Conservation (phyloP, 768 basidiomycete species). For the Amanita inopinata region DNA sequence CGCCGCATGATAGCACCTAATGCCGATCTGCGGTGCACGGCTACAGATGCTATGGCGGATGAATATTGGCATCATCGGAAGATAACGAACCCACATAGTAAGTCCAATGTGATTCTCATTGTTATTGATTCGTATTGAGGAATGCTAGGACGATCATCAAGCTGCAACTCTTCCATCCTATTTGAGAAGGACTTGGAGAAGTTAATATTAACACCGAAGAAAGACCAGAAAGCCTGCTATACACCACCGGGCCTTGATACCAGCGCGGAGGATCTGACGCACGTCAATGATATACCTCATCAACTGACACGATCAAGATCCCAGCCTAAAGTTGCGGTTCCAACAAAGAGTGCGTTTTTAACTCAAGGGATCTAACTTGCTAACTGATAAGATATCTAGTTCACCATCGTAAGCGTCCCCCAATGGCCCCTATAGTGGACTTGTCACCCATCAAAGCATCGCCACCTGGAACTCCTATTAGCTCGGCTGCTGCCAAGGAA, state of each 20-base stretch:
- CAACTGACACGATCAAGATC: constrained; percentile 30
- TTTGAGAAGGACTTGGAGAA: constrained; percentile 41
- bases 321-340: constrained; percentile 30
- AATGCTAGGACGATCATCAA: constrained; percentile 35
- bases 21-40: constrained; percentile 70
- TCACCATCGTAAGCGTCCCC: constrained; percentile 29
- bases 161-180: constrained; percentile 35
- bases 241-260: constrained; percentile 27
- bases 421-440: constrained; percentile 24
- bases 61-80: constrained; percentile 46
- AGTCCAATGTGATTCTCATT: not conserved
- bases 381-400: constrained; percentile 13
- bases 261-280: constrained; percentile 9
- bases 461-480: constrained; percentile 30
- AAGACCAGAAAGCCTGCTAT: constrained; percentile 19
- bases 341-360: constrained; percentile 21
- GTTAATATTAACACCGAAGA: constrained; percentile 22
- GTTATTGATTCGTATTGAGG: not conserved
- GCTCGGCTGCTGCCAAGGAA: constrained; percentile 27
- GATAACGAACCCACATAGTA: constrained; percentile 31
- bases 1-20: constrained; percentile 76
- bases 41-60: constrained; percentile 55
- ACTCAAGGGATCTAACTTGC: not conserved
- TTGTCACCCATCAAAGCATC: constrained; percentile 48
- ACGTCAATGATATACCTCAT: constrained; percentile 11